Evolutionary conservation across 2,329 filamentous ascomycete species (phyloP).

Genomic region (Periconia sp.): DNA sequence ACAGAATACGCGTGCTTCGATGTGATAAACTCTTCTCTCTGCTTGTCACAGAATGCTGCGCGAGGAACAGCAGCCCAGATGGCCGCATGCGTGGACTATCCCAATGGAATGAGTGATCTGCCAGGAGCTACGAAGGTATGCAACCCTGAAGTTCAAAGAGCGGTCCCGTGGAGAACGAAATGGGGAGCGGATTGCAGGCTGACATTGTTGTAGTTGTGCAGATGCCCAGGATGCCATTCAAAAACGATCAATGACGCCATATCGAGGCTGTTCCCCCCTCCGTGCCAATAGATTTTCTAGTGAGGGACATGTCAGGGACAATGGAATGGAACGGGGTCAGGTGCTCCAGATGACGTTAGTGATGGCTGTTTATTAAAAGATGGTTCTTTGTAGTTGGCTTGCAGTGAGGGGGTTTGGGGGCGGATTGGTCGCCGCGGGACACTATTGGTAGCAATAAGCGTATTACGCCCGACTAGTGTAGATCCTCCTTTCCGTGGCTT

Average conservation of each 20-base stretch:
- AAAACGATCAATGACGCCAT: conserved; percentile 18
- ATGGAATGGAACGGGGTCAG: no score
- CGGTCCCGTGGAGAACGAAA: neutral
- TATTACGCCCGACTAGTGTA: no score
- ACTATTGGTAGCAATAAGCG: no score
- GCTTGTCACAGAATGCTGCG: conserved; percentile 14
- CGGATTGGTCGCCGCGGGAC: no score
- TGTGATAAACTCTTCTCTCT: conserved; percentile 21
- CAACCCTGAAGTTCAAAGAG: neutral
- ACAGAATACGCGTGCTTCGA: conserved; percentile 22
- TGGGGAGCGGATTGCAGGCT: neutral
- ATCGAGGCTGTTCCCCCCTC: conserved; percentile 17
- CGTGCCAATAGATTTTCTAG: conserved; percentile 12
- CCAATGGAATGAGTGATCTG: conserved; percentile 18
- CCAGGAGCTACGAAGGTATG: conserved; percentile 18
- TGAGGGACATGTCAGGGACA: no score
- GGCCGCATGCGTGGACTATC: conserved; percentile 18
- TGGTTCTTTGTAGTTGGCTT: no score
- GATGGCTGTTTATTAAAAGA: no score
- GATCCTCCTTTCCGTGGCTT: no score
- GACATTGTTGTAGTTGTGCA: conserved; percentile 11
- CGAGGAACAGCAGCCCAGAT: conserved; percentile 13
- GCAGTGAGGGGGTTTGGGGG: no score
- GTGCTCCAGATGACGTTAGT: no score
- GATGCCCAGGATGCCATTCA: conserved; percentile 20